Percentiles rank a stretch among this genome's conserved stretches.
phyloP scores from a whole-genome alignment of 2,329 filamentous ascomycete species.

The Curvularia sp. region DNA sequence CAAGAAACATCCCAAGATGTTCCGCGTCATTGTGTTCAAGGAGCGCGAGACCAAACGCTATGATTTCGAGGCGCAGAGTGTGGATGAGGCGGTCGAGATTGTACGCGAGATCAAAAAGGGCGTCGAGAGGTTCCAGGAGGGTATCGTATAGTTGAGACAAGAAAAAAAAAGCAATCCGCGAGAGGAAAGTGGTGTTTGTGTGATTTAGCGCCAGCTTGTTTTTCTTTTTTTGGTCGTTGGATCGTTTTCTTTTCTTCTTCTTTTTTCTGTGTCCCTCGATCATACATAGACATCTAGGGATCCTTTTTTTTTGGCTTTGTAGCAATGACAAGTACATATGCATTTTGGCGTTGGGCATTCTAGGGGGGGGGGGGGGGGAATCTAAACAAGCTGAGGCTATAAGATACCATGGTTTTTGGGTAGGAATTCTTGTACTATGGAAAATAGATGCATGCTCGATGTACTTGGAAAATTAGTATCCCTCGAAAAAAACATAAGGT shows the following conservation, averaged over 20 bases:
- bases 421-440: neutral
- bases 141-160: slow-evolving; percentile 38
- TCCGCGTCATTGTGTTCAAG: slow-evolving; percentile 80
- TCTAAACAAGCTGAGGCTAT: neutral
- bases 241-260: neutral
- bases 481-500: too few relatives aligned
- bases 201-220: neutral
- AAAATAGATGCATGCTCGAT: neutral
- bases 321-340: neutral
- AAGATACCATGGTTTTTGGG: neutral
- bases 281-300: neutral
- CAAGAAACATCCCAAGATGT: slow-evolving; percentile 79
- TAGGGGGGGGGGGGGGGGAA: too few relatives aligned
- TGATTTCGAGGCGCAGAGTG: slow-evolving; percentile 79
- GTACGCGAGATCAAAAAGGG: slow-evolving; percentile 80
- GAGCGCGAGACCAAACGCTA: slow-evolving; percentile 80
- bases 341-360: neutral
- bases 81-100: slow-evolving; percentile 78
- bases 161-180: neutral
- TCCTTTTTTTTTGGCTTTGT: neutral
- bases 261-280: neutral
- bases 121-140: slow-evolving; percentile 69
- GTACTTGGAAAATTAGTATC: too few relatives aligned
- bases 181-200: neutral
- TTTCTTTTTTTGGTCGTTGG: neutral